Conservation (phyloP, 1,139 yeast species). For the Zygosaccharomyces sapae region DNA sequence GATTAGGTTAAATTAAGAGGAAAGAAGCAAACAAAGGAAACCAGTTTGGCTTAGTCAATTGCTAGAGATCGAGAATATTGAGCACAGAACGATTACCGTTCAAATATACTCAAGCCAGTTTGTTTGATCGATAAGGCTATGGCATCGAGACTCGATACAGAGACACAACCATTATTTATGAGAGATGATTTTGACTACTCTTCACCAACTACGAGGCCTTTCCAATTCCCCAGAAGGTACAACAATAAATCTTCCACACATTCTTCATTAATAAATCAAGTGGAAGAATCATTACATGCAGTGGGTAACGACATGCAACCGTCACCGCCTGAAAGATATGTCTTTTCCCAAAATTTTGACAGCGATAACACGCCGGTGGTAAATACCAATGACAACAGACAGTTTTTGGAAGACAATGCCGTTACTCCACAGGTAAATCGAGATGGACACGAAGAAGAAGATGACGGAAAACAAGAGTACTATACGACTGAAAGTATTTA, state of each 20-base stretch:
- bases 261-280: not conserved
- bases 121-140: slow-evolving; percentile 2
- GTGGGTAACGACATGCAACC: not conserved
- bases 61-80: not conserved
- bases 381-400: not conserved
- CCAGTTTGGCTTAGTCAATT: not conserved
- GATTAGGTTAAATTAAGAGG: too few species aligned
- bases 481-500: slow-evolving; percentile 2
- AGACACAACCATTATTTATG: slow-evolving; percentile 10
- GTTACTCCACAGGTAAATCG: slow-evolving; percentile 1
- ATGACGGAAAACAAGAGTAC: not conserved
- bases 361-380: slow-evolving; percentile 1
- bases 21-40: not conserved
- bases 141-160: slow-evolving; percentile 10
- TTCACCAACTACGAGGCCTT: slow-evolving; percentile 10
- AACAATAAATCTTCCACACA: not conserved
- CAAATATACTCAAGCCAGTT: not conserved
- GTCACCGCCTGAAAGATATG: not conserved
- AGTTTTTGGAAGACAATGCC: not conserved
- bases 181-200: slow-evolving; percentile 8
- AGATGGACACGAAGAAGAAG: not conserved
- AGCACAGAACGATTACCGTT: not conserved
- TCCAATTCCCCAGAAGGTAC: not conserved
- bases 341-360: not conserved
- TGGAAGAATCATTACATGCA: not conserved